Conservation (phyloP, 108 stramenopile genomes). For the Cyclotella baltica region DNA sequence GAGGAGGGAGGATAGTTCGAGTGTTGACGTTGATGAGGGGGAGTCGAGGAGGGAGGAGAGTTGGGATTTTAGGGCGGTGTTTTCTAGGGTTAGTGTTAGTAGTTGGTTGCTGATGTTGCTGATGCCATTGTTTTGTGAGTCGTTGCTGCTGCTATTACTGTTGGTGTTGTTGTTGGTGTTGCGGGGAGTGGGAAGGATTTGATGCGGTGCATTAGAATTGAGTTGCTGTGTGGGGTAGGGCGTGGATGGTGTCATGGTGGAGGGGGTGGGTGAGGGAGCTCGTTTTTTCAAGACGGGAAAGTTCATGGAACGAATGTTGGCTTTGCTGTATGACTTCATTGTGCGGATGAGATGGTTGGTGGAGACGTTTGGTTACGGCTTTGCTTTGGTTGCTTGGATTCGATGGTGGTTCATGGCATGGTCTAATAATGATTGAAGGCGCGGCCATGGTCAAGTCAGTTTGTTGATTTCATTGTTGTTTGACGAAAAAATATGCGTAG, state of each 20-base stretch:
- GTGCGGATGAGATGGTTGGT: not conserved
- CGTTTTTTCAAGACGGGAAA: not conserved
- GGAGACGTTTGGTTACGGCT: no score
- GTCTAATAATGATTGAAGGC: not conserved
- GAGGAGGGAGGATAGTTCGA: constrained; percentile 27
- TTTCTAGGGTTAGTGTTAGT: constrained; percentile 3
- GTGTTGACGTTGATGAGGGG: no score
- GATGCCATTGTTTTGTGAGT: not conserved
- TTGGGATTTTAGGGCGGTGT: constrained; percentile 19
- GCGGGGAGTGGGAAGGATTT: not conserved
- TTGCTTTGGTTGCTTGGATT: no score
- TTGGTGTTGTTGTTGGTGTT: not conserved
- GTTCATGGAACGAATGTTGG: not conserved
- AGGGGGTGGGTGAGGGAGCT: not conserved
- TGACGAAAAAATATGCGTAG: not conserved
- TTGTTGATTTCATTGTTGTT: no score
- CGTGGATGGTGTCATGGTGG: not conserved
- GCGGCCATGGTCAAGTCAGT: not conserved
- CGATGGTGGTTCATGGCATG: no score
- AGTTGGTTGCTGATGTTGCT: not conserved
- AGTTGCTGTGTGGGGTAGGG: not conserved
- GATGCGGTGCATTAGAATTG: not conserved
- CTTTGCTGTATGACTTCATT: not conserved
- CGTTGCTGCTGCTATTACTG: not conserved
- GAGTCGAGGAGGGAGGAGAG: constrained; percentile 24